Evolutionary conservation across 352 stramenopile species (phyloP), one percentile per base, ranked within the genome.

Genomic region (Globisporangium sylvaticum): DNA sequence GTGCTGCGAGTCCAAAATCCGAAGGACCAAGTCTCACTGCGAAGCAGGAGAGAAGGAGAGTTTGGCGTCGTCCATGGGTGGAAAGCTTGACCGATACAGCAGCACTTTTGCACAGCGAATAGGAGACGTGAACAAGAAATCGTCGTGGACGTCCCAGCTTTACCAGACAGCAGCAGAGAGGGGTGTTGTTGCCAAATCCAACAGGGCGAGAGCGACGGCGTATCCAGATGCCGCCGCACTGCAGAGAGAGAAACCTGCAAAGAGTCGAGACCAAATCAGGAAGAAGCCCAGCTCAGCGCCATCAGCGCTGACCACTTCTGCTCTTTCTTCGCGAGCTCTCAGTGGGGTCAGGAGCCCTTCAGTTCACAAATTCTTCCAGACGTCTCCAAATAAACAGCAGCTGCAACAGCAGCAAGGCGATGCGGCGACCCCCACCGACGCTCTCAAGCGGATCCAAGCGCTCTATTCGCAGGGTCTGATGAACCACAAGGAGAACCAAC

Each of bases 381-480:
- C 39, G 18, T 46, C 22, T 32, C n/a, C 18, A 34, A 64, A 32
- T 25, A 37, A 37, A 8, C 57, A 59, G 15, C 39, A 48, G 39
- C 15, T 8, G 14, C 57, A 59, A 15, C 39, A 48, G 39, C 39
- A 70, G n/a, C 34, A 58, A 31, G 37, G 29, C 3, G n/a, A 39
- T 15, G 31, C 15, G 2, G n/a, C 8, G 7, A 44, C 25, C 31
- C 31, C 31, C 0, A 53, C 66, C 2, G 67, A 79, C 57, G 39
- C 68, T 3, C 63, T 85, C 32, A 75, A 72, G 25, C 60, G 62
- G 5, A 78, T 90, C 34, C 81, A 87, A 66, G 59, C 66, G 14
- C 64, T 88, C 57, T 91, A 91, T 52, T 76, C 81, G n/a, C 76
- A 88, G 50, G 83, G 81, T 3, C 62, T 90, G n/a, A 50, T 77